Conservation (phyloP, 257 asterid genomes). For the Nicotiana knightiana region DNA sequence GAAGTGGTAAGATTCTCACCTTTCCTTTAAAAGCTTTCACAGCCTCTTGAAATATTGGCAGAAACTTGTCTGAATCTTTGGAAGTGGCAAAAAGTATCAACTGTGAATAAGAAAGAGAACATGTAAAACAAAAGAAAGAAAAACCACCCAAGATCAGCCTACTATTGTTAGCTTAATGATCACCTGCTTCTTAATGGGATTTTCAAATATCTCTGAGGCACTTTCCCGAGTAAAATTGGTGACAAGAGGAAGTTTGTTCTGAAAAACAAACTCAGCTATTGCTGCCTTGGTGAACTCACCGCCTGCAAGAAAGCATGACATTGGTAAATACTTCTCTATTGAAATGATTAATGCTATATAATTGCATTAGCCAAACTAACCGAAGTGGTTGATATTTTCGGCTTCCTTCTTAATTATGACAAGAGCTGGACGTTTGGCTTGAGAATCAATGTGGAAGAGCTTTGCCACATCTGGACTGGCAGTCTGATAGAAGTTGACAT, state of each 20-base stretch:
- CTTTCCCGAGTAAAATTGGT: constrained; percentile 67
- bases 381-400: constrained; percentile 68
- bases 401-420: constrained; percentile 79
- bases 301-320: constrained; percentile 30
- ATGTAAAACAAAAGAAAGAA: not conserved
- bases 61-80: constrained; percentile 48
- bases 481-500: constrained; percentile 85
- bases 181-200: constrained; percentile 95
- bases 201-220: constrained; percentile 74
- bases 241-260: constrained; percentile 81
- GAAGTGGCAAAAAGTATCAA: constrained; percentile 76
- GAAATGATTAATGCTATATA: not conserved
- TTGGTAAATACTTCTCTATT: not conserved
- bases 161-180: not conserved
- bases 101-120: constrained; percentile 34
- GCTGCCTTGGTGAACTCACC: constrained; percentile 74
- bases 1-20: constrained; percentile 34
- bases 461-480: constrained; percentile 61
- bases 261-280: constrained; percentile 68
- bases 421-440: constrained; percentile 72
- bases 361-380: constrained; percentile 36
- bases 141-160: not conserved
- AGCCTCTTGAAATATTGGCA: constrained; percentile 70
- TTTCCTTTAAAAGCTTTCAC: constrained; percentile 82
- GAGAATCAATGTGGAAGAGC: constrained; percentile 73